Base-by-base conservation (phyloP, 2,329 filamentous ascomycete species). In the Colletotrichum tropicicola region DNA sequence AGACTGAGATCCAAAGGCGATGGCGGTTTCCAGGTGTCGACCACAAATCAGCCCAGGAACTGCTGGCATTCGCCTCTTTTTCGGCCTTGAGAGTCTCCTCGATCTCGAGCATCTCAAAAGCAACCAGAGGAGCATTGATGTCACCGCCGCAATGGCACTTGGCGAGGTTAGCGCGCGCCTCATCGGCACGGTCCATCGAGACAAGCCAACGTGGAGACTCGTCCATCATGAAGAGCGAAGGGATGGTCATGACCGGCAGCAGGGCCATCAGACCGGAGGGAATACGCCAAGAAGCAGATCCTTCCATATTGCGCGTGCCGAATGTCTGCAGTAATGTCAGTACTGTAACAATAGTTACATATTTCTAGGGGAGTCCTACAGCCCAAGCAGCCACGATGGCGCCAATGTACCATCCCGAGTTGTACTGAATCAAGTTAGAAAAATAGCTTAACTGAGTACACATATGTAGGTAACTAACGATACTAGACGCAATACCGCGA, bases 191-290 rank as follows among this genome's bases (percentile, higher is more conserved):
- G 60, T 72, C 70, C 21, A 56, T 63, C 5, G 68, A 73, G 17
- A 74, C 70, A 35, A 74, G 67, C 71, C 70, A 74, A 51, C 72
- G 68, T 23, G 72, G 72, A 8, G 73, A 74, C 65, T 74, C 73
- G 28, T 71, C 70, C 27, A 73, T 69, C 37, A 72, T 61, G 66
- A 70, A 71, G 44, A 73, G 68, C 39, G 69, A 69, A 13, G 66
- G 61, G 19, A 72, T 51, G 57, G 70, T 71, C 52, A 82, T 67
- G 19, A 79, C 55, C 2, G 80, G 81, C 79, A 56, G 77, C 13
- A 76, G 78, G 61, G 80, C 79, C 66, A 86, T 83, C 2, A 86
- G 70, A 3, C 83, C 72, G 41, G 81, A 84, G 0, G 83, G 83
- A 3, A 84, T 73, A 45, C 83, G 77, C 82, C 83, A 86, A n/a